Conservation (phyloP, 805 yeast genomes). For the Kodamaea hsintzibuensis region DNA sequence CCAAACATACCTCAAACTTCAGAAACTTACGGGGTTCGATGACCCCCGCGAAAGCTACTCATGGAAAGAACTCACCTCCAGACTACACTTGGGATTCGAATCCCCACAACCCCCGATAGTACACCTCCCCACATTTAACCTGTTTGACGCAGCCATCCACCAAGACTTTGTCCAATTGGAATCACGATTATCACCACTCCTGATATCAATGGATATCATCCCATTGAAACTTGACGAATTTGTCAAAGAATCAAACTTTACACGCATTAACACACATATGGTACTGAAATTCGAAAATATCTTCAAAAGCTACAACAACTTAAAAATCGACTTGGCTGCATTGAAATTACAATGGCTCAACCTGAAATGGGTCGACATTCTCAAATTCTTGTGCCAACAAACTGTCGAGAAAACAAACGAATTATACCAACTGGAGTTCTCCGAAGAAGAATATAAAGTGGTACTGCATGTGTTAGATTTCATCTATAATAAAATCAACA, state of each 20-base stretch:
- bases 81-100: constrained; percentile 24
- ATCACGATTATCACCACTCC: constrained; percentile 48
- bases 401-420: constrained; percentile 22
- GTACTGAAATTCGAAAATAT: constrained; percentile 8
- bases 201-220: constrained; percentile 51
- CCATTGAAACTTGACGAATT: constrained; percentile 52
- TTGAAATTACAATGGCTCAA: constrained; percentile 52
- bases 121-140: constrained; percentile 33
- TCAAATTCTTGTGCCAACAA: constrained; percentile 48
- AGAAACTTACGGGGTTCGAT: constrained; percentile 20
- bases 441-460: not conserved
- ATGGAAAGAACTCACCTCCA: constrained; percentile 15
- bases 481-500: constrained; percentile 14
- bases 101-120: constrained; percentile 13
- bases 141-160: constrained; percentile 35
- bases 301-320: constrained; percentile 38
- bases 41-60: constrained; percentile 17
- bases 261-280: constrained; percentile 7
- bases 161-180: constrained; percentile 43
- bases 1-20: constrained; percentile 16
- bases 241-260: constrained; percentile 20
- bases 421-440: constrained; percentile 1
- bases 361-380: constrained; percentile 56
- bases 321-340: constrained; percentile 40
- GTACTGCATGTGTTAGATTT: constrained; percentile 10